Percentiles rank a stretch among this genome's conserved stretches.
Evolutionary conservation across 306 rosid species (phyloP).

Genomic region (Adenanthera pavonina): DNA sequence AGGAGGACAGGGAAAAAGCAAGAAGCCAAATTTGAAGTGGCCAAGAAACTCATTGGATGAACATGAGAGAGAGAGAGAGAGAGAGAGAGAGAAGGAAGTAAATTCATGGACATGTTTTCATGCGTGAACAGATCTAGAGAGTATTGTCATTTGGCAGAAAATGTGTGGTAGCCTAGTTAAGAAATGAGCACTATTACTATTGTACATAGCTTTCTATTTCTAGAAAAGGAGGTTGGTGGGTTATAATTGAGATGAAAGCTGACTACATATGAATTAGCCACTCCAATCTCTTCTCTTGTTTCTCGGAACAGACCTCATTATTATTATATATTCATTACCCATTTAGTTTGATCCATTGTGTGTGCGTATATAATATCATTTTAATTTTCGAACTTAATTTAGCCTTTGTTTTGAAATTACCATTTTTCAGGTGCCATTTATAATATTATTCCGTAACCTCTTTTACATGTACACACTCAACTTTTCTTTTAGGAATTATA

Average conservation of each 20-base stretch:
- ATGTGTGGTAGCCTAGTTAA: too few relatives aligned
- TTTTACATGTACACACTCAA: background rate
- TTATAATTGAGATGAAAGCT: slow-evolving; percentile 15
- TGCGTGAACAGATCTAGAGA: too few relatives aligned
- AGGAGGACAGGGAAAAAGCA: too few relatives aligned
- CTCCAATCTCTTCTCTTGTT: slow-evolving; percentile 38
- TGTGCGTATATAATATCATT: background rate
- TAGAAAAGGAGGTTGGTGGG: slow-evolving; percentile 42
- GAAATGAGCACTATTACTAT: too few relatives aligned
- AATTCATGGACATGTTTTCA: too few relatives aligned
- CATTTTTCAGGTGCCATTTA: background rate
- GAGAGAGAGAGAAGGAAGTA: too few relatives aligned
- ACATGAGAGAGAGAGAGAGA: too few relatives aligned
- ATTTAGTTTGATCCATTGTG: slow-evolving; percentile 13
- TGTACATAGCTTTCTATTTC: slow-evolving; percentile 17
- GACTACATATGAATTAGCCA: background rate
- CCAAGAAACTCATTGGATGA: too few relatives aligned
- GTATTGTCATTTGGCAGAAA: too few relatives aligned
- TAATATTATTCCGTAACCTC: background rate
- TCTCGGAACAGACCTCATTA: slow-evolving; percentile 17
- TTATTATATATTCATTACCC: background rate
- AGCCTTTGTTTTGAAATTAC: background rate
- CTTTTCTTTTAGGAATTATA: background rate
- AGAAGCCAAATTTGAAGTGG: too few relatives aligned
- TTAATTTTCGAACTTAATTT: background rate